Base-by-base conservation (phyloP, 2,329 filamentous ascomycete species). In the Colletotrichum sp. region DNA sequence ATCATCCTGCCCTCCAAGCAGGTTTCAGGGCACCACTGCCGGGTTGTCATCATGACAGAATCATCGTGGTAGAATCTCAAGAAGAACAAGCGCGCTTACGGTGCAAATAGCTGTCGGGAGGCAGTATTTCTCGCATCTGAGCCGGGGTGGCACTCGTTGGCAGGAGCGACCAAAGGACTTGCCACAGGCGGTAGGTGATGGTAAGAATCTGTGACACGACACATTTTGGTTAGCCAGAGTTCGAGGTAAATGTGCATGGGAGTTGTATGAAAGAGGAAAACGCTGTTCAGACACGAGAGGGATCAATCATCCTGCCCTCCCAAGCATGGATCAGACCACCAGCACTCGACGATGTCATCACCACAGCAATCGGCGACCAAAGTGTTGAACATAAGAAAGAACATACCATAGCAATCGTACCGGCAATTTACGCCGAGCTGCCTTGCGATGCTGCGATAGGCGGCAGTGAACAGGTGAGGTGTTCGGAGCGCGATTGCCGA, bases 141-240 rank as follows among this genome's bases (percentile, higher is more conserved):
- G 43, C n/a, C 10, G n/a, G 43, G 43, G n/a, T 52, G 43, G 43
- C 0, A 52, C 43, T 52, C 1, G n/a, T 13, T 21, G 6, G 43
- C 43, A 52, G 10, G 43, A 52, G 43, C 10, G 43, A 52, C 43
- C 43, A 52, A 4, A 52, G 43, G 9, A 52, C n/a, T 1, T 21
- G 43, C 18, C 10, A 52, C 10, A 52, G n/a, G 43, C n/a, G n/a
- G 43, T 52, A 52, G 43, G 10, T 21, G n/a, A 52, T 21, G 43
- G 43, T 52, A 4, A 52, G 43, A 52, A 52, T 52, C 43, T 52
- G 10, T 21, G 43, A 2, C 10, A 3, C 10, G 43, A 0, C n/a
- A 21, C 5, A 13, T 13, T 0, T 0, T 52, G 10, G 43, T 52
- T 2, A 52, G 43, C 43, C 2, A 2, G n/a, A n/a, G 12, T 21